phyloP scores from a whole-genome alignment of 2,329 filamentous ascomycete species.

The Ophiostoma ips region DNA sequence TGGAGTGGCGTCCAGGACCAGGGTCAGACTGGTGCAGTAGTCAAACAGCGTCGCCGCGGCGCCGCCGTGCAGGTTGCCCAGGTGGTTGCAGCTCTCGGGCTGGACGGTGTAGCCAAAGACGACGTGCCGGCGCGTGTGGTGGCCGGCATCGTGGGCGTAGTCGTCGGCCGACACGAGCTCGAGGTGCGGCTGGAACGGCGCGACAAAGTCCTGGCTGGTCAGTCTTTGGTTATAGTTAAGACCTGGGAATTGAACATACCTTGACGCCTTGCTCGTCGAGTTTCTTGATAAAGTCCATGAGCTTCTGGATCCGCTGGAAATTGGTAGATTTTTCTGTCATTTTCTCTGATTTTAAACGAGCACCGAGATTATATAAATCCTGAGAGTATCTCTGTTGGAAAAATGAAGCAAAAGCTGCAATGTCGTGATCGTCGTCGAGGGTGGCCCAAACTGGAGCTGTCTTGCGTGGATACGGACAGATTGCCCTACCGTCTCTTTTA shows the following conservation, averaged over 20 bases:
- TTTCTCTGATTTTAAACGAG: background rate
- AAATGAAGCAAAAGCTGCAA: too few species aligned
- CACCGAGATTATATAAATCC: too few species aligned
- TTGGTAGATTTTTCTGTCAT: constrained; percentile 1
- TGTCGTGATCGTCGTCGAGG: too few species aligned
- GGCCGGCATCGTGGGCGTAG: background rate
- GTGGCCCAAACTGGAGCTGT: too few species aligned
- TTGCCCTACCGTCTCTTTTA: too few species aligned
- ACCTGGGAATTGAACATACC: background rate
- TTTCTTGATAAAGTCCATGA: constrained; percentile 5
- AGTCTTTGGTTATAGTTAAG: background rate
- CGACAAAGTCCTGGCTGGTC: constrained; percentile 24
- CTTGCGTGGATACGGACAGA: too few species aligned
- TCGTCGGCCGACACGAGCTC: constrained; percentile 23
- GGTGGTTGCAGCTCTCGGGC: constrained; percentile 36
- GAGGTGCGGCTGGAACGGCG: constrained; percentile 27
- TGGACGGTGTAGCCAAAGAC: constrained; percentile 34
- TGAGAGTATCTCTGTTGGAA: too few species aligned
- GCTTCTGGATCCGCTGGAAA: constrained; percentile 3
- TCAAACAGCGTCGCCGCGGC: constrained; percentile 56
- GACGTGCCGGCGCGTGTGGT: constrained; percentile 7
- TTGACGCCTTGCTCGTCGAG: background rate
- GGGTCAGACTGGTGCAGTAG: constrained; percentile 44
- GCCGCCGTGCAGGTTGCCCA: constrained; percentile 45
- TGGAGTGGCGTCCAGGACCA: constrained; percentile 40